These are phyloP conservation scores for Parasarocladium wereldwijsianum DNA, from an alignment of 2,329 filamentous ascomycete genomes.

Conservation along the genomic window DNA sequence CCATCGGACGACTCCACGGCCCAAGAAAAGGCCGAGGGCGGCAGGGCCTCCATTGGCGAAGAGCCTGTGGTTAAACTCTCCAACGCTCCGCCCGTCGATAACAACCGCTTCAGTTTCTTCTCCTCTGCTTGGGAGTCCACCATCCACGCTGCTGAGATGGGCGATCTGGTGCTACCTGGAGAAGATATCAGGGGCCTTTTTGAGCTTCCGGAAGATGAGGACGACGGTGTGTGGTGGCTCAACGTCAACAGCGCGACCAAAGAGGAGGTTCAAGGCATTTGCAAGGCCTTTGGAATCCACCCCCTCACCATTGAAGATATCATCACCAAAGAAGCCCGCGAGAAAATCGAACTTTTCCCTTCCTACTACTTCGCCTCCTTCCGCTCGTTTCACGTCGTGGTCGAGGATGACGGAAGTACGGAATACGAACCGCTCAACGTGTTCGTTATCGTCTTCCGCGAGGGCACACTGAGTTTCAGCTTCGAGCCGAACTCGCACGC, in stretches of 20 bases:
- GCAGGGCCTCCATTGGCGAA: constrained; percentile 19
- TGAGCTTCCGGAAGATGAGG: constrained; percentile 43
- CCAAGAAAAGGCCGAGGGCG: constrained; percentile 27
- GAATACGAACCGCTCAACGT: constrained; percentile 93
- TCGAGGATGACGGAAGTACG: constrained; percentile 62
- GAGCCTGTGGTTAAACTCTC: constrained; percentile 13
- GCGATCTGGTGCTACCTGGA: constrained; percentile 75
- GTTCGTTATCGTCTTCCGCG: constrained; percentile 91
- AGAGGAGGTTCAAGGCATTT: constrained; percentile 76
- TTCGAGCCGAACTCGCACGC: constrained; percentile 81
- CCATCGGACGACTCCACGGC: constrained; percentile 29
- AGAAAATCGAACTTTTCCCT: constrained; percentile 96
- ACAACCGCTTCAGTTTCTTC: constrained; percentile 90
- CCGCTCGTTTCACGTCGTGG: constrained; percentile 73
- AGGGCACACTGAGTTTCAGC: constrained; percentile 89
- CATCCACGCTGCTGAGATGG: constrained; percentile 78
- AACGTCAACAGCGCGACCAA: constrained; percentile 84
- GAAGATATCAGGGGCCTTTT: constrained; percentile 86
- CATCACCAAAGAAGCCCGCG: constrained; percentile 82
- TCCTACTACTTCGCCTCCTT: constrained; percentile 98
- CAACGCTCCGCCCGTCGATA: constrained; percentile 32
- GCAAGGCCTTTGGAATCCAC: constrained; percentile 90
- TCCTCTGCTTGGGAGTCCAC: constrained; percentile 89
- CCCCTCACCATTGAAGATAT: constrained; percentile 95
- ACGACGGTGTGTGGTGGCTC: constrained; percentile 92